A percentile compares a stretch with the other conserved stretches of the same genome.
Conservation (phyloP, 148 eudicot species). For the Gaultheria prostrata region DNA sequence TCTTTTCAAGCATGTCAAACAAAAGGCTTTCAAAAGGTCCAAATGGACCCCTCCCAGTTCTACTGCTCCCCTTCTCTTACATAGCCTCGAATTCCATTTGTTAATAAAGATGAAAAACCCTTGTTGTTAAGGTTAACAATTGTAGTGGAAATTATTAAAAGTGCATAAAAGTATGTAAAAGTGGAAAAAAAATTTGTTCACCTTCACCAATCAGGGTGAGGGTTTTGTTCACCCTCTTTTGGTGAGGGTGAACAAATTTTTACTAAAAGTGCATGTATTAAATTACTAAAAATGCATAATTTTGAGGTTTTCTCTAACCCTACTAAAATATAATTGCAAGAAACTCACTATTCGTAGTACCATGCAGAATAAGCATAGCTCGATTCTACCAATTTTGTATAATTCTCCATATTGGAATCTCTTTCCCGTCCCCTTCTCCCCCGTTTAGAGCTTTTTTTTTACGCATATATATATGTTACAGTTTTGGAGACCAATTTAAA, state of each 20-base stretch:
- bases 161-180: neutral
- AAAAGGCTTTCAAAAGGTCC: neutral
- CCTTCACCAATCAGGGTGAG: too few species aligned
- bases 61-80: too few species aligned
- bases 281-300: neutral
- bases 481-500: neutral
- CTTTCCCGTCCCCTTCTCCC: neutral
- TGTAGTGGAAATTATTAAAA: neutral
- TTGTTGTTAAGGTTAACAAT: neutral
- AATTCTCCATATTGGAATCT: neutral
- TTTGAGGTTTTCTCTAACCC: neutral
- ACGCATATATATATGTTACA: neutral
- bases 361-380: neutral
- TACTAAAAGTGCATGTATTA: too few species aligned
- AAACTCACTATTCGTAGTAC: neutral
- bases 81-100: neutral
- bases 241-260: too few species aligned
- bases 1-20: slow-evolving; percentile 7
- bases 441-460: neutral
- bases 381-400: neutral
- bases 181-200: too few species aligned
- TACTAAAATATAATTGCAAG: neutral
- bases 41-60: too few species aligned
- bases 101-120: neutral
- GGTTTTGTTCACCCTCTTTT: too few species aligned